Conservation (phyloP, 305 asterid species). For the Fraxinus ornus region DNA sequence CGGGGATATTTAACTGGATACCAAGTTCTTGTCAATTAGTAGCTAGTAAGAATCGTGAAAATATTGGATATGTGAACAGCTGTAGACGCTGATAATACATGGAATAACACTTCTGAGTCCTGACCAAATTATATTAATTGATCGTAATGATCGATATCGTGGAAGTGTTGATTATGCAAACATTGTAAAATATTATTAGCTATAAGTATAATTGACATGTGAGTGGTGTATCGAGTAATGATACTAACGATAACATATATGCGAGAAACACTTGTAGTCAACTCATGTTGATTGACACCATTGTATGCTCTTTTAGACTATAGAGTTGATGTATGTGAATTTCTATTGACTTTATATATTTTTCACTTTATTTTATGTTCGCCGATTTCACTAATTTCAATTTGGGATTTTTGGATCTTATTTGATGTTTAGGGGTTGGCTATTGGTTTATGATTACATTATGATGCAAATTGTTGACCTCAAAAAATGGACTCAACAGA, state of each 20-base stretch:
- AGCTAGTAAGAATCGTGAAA: too few species aligned
- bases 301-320: too few species aligned
- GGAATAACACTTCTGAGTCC: background rate
- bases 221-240: background rate
- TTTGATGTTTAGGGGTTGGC: too few species aligned
- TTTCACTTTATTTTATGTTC: background rate
- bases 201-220: background rate
- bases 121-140: background rate
- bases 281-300: background rate
- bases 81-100: background rate
- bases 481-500: too few species aligned
- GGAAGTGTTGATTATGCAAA: background rate
- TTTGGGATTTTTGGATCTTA: too few species aligned
- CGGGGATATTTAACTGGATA: background rate
- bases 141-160: background rate
- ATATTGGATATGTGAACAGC: background rate
- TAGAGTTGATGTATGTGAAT: too few species aligned
- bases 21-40: too few species aligned
- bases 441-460: too few species aligned
- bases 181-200: background rate
- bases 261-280: background rate
- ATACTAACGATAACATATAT: background rate
- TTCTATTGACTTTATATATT: too few species aligned
- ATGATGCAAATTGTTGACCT: too few species aligned
- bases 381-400: too few species aligned